Base-by-base conservation (phyloP, 1,284 basidiomycete species). In the Trametes pubescens region DNA sequence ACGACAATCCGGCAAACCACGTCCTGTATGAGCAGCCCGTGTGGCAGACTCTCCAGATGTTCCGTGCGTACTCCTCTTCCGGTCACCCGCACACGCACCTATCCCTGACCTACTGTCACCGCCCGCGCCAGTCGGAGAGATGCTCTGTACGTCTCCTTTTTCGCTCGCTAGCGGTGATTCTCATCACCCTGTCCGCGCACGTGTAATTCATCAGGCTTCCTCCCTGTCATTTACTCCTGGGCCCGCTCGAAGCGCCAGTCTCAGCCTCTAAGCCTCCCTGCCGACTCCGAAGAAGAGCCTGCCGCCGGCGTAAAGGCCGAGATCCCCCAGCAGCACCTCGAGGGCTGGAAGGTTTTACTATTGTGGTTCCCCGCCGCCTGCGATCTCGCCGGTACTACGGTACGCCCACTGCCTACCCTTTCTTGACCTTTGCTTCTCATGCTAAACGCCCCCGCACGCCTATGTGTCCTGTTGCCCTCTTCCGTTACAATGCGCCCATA, bases 41-140 rank as follows among this genome's bases (percentile, higher is more conserved):
- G 29, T 96, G 93, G 92, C 94, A 96, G 79, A 95, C 93, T 11
- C 85, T 96, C 49, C 94, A 96, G 77, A 95, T 95, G 93, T 95
- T 95, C 78, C 82, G 94, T 94, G 74, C 78, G 92, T 86, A 51
- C 62, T 49, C 66, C 70, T 60, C 65, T 63, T 60, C 59, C 53
- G 67, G 29, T 65, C 22, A 64, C 65, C 58, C 52, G 48, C 57
- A 59, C 65, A 56, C 66, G 72, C 32, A 56, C 34, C 71, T 70
- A 70, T 65, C 56, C 71, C 75, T 78, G n/a, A 64, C 46, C 67
- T 64, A 58, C 61, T 57, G 67, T 69, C 69, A 79, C 74, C 59
- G 57, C 71, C 79, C 82, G 79, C 72, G 49, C 67, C 80, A 90
- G 90, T 94, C 76, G 94, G 94, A 78, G 94, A 96, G 81, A 93